Conservation (phyloP, 768 basidiomycete genomes). For the Phlegmacium glaucopus region DNA sequence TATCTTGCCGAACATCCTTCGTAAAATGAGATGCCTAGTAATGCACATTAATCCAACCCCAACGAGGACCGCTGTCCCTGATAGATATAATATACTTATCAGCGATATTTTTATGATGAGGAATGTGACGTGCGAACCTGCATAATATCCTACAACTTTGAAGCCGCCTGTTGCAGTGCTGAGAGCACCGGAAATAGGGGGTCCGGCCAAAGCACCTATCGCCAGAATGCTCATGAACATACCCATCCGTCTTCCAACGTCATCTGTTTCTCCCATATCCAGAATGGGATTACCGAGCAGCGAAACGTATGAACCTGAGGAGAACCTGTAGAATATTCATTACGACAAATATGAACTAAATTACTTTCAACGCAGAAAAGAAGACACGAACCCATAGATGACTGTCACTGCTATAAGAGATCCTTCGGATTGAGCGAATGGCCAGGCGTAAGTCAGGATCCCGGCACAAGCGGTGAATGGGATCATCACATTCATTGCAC, state of each 20-base stretch:
- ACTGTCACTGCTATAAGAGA: slow-evolving; percentile 52
- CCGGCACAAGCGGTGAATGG: slow-evolving; percentile 57
- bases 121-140: slow-evolving; percentile 31
- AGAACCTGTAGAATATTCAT: slow-evolving; percentile 37
- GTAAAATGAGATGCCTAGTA: slow-evolving; percentile 20
- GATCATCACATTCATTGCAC: slow-evolving; percentile 65
- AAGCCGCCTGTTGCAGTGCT: slow-evolving; percentile 50
- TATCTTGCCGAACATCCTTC: slow-evolving; percentile 20
- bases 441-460: slow-evolving; percentile 68
- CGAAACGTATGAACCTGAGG: slow-evolving; percentile 60
- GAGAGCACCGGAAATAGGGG: slow-evolving; percentile 74
- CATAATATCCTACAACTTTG: slow-evolving; percentile 51
- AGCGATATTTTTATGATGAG: not conserved
- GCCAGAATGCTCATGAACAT: slow-evolving; percentile 61
- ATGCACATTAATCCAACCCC: slow-evolving; percentile 24
- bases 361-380: slow-evolving; percentile 6
- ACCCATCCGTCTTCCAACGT: slow-evolving; percentile 64
- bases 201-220: slow-evolving; percentile 62
- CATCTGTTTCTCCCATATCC: slow-evolving; percentile 53
- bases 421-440: slow-evolving; percentile 44
- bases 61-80: slow-evolving; percentile 22
- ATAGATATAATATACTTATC: not conserved
- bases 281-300: slow-evolving; percentile 56
- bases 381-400: slow-evolving; percentile 55
- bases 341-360: not conserved